These are phyloP conservation scores for Blepharisma japonicum DNA, from an alignment of 73 alveolate species.

Conservation along the genomic window DNA sequence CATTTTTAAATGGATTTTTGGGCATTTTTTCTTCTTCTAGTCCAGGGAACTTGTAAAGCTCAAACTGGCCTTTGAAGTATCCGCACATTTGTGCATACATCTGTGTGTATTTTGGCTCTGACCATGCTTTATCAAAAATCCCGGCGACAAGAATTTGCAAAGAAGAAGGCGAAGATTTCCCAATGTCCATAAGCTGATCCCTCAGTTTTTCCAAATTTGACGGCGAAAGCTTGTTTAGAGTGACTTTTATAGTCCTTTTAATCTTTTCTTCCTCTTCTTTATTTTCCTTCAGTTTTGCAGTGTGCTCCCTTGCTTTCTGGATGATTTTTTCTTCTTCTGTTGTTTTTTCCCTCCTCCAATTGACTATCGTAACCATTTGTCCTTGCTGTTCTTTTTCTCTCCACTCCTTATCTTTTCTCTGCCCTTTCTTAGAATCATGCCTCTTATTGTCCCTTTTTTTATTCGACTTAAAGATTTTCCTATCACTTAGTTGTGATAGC, in stretches of 20 bases:
- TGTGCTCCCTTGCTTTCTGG: conserved; percentile 1
- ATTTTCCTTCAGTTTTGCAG: neutral
- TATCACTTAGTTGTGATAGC: neutral
- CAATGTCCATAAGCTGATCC: conserved; percentile 22
- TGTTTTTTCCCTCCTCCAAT: conserved; percentile 29
- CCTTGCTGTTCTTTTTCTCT: conserved; percentile 4
- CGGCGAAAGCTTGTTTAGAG: conserved; percentile 30
- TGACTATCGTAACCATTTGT: neutral
- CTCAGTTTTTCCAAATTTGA: conserved; percentile 23
- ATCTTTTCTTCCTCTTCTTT: conserved; percentile 31
- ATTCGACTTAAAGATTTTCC: neutral
- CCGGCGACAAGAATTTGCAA: conserved; percentile 6
- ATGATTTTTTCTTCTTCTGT: conserved; percentile 18
- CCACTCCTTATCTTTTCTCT: neutral
- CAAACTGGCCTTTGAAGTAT: neutral
- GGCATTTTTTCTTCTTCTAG: neutral
- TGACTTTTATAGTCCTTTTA: conserved; percentile 10
- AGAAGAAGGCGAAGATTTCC: neutral
- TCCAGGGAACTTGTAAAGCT: neutral
- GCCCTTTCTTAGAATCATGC: neutral
- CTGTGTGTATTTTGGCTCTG: conserved; percentile 34
- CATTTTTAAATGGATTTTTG: neutral
- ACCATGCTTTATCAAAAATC: conserved; percentile 37
- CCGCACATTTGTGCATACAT: conserved; percentile 26
- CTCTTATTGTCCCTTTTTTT: neutral